Evolutionary conservation across 371 early-diverging fungal genomes (phyloP).

Genomic region (Mucor indicus): DNA sequence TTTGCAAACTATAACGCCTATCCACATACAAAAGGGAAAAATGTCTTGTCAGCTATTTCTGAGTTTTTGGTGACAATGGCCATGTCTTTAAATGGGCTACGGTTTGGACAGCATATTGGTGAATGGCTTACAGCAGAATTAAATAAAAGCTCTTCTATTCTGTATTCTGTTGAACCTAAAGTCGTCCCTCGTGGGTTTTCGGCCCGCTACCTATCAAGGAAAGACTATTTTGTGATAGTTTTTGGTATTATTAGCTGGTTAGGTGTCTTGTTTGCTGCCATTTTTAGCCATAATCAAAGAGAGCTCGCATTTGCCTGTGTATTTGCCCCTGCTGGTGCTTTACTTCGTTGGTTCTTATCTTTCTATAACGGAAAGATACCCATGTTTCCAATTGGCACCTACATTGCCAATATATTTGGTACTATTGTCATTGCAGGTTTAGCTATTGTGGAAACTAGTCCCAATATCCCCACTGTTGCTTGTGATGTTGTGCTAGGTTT

Average conservation of each 20-base stretch:
- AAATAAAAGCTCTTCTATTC: background rate
- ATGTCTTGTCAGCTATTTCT: slow-evolving; percentile 43
- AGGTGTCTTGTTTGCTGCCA: slow-evolving; percentile 38
- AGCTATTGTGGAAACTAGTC: slow-evolving; percentile 39
- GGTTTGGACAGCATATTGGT: slow-evolving; percentile 49
- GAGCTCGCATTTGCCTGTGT: slow-evolving; percentile 47
- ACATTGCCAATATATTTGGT: slow-evolving; percentile 63
- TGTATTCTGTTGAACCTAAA: background rate
- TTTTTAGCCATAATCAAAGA: slow-evolving; percentile 25
- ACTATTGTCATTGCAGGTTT: slow-evolving; percentile 53
- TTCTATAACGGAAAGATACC: slow-evolving; percentile 40
- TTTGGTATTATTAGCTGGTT: slow-evolving; percentile 37
- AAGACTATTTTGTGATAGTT: slow-evolving; percentile 19
- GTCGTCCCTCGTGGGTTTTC: slow-evolving; percentile 25
- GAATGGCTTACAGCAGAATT: background rate
- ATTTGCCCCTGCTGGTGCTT: slow-evolving; percentile 61
- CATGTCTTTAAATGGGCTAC: slow-evolving; percentile 43
- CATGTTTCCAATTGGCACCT: slow-evolving; percentile 64
- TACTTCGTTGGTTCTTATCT: slow-evolving; percentile 68
- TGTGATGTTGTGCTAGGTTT: slow-evolving; percentile 57
- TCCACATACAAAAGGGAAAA: slow-evolving; percentile 31
- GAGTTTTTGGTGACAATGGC: slow-evolving; percentile 45
- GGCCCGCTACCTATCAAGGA: background rate
- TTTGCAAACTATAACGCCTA: slow-evolving; percentile 44
- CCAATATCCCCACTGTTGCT: slow-evolving; percentile 8